phyloP scores from a whole-genome alignment of 129 eudicot genomes.

The Flaveria sonorensis region DNA sequence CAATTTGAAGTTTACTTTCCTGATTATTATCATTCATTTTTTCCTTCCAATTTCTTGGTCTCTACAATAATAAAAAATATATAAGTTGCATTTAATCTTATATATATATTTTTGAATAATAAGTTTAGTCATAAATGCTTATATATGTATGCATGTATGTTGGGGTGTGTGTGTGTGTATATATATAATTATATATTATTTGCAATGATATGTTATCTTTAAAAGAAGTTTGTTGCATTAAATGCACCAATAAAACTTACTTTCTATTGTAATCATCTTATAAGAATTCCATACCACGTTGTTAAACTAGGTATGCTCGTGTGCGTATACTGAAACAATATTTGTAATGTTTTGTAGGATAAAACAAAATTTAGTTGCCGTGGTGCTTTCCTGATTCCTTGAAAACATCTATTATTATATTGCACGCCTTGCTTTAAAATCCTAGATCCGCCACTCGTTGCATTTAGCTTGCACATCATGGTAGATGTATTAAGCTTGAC shows the following conservation, averaged over 20 bases:
- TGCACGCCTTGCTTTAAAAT: neutral
- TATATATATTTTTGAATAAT: neutral
- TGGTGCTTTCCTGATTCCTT: neutral
- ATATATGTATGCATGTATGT: neutral
- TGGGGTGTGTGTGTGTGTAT: neutral
- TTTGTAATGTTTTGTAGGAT: neutral
- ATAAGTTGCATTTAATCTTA: neutral
- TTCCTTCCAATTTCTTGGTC: neutral
- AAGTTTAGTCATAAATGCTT: slow-evolving; percentile 4
- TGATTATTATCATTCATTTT: neutral
- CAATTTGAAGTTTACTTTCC: neutral
- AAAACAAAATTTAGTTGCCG: neutral
- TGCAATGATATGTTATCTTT: neutral
- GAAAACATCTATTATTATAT: neutral
- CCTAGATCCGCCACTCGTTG: slow-evolving; percentile 11
- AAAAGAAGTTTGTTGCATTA: neutral
- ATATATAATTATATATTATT: neutral
- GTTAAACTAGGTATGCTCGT: neutral
- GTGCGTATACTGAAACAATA: neutral
- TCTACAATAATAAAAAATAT: neutral
- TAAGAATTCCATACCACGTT: neutral
- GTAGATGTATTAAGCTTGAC: neutral
- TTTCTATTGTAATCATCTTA: neutral
- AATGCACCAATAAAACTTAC: neutral
- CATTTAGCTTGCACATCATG: neutral